These are phyloP conservation scores for Ustilago shanxiensis DNA, from an alignment of 1,284 basidiomycete species.

Conservation along the genomic window DNA sequence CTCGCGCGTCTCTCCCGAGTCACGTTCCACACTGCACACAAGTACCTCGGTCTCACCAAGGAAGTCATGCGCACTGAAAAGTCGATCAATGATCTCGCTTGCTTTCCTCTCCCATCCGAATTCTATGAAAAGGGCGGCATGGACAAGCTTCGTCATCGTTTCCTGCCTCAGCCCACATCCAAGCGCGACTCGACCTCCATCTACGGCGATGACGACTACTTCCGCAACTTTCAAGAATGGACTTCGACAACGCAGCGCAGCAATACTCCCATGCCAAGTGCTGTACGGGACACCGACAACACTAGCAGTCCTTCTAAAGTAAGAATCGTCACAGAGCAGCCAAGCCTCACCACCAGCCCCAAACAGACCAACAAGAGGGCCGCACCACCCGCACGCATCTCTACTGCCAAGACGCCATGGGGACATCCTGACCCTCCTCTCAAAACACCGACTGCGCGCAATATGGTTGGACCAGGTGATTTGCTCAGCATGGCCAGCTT, in stretches of 20 bases:
- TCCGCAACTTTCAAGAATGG: constrained; percentile 53
- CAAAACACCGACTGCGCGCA: constrained; percentile 60
- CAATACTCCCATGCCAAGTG: constrained; percentile 36
- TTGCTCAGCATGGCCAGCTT: constrained; percentile 72
- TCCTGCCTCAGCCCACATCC: constrained; percentile 65
- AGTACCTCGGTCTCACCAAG: constrained; percentile 92
- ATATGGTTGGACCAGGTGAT: constrained; percentile 72
- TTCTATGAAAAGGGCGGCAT: constrained; percentile 97
- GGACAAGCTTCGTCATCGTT: constrained; percentile 86
- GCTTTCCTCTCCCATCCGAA: constrained; percentile 87
- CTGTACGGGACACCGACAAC: background rate
- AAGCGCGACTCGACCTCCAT: constrained; percentile 37
- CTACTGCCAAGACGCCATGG: constrained; percentile 56
- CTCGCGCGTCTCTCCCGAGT: constrained; percentile 95
- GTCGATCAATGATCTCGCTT: constrained; percentile 94
- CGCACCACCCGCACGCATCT: constrained; percentile 4
- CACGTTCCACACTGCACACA: constrained; percentile 93
- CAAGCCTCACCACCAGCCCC: constrained; percentile 15
- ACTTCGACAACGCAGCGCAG: constrained; percentile 33
- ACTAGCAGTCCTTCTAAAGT: constrained; percentile 28
- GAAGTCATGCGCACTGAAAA: constrained; percentile 97
- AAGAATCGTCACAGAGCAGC: constrained; percentile 21
- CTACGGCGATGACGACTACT: constrained; percentile 51
- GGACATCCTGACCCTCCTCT: constrained; percentile 62
- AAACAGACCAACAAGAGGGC: constrained; percentile 23